Percentiles rank a stretch among this genome's conserved stretches.
Conservation (phyloP, 345 rosid species). For the Gossypium ekmanianum region DNA sequence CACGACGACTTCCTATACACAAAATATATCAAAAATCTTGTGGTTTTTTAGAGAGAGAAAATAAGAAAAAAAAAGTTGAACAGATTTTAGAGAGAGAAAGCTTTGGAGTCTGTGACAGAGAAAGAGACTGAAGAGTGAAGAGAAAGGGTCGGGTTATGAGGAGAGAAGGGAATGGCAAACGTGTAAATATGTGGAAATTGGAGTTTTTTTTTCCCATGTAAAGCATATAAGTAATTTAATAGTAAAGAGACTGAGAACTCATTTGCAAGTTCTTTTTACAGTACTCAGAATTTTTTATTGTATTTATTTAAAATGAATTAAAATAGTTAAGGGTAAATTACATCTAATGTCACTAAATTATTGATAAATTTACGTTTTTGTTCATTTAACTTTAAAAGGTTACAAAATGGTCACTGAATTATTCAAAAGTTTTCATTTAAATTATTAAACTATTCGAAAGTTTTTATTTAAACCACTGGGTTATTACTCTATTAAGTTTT, state of each 20-base stretch:
- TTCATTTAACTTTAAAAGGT: no score
- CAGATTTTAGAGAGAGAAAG: constrained; percentile 7
- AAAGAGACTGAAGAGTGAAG: neutral
- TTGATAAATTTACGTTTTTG: no score
- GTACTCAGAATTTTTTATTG: no score
- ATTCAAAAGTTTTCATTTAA: no score
- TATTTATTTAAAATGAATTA: no score
- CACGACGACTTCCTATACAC: neutral
- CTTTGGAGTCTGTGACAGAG: neutral
- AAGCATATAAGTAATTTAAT: constrained; percentile 13
- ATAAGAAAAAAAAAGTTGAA: neutral
- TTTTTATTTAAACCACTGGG: no score
- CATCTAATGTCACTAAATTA: no score
- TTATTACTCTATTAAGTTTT: no score
- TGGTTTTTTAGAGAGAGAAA: constrained; percentile 8
- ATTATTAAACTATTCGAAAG: no score
- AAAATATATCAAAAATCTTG: neutral
- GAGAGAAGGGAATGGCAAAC: constrained; percentile 32
- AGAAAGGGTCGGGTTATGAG: constrained; percentile 36
- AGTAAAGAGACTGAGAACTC: constrained; percentile 16
- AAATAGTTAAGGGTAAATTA: no score
- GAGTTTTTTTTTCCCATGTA: constrained; percentile 18
- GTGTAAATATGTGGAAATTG: constrained; percentile 25
- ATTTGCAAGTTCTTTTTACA: constrained; percentile 26
- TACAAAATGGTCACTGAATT: no score